Conservation (phyloP, 2,329 filamentous ascomycete genomes). For the Aspergillus ochraceus region DNA sequence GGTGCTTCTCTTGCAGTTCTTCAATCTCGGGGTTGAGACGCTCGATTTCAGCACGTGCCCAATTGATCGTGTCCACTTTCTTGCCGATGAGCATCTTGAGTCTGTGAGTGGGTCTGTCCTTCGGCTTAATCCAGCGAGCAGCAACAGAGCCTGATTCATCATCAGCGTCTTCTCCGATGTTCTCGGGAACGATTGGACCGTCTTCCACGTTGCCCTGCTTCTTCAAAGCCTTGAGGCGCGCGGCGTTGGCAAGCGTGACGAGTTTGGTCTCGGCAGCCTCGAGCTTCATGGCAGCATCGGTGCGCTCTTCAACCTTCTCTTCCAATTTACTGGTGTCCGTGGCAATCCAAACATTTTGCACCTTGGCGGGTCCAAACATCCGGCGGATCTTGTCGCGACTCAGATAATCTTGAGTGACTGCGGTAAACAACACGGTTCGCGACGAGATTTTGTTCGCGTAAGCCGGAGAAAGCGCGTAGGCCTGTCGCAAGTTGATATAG, state of each 20-base stretch:
- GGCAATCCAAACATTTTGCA: conserved; percentile 81
- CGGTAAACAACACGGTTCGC: conserved; percentile 84
- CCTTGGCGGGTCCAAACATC: conserved; percentile 75
- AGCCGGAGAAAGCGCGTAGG: conserved; percentile 81
- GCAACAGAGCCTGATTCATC: conserved; percentile 70
- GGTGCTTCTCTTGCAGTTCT: conserved; percentile 66
- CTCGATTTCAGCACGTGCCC: conserved; percentile 76
- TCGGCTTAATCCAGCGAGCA: conserved; percentile 70
- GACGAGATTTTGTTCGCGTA: conserved; percentile 86
- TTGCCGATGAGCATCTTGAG: conserved; percentile 72
- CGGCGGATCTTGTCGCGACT: conserved; percentile 73
- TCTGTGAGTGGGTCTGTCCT: conserved; percentile 75
- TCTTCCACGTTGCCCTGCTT: conserved; percentile 50
- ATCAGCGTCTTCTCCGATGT: conserved; percentile 55
- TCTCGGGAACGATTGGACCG: conserved; percentile 32
- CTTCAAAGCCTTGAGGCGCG: conserved; percentile 67
- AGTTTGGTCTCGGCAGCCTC: conserved; percentile 86
- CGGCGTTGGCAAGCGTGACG: conserved; percentile 74
- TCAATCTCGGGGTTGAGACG: conserved; percentile 72
- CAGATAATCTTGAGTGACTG: conserved; percentile 76
- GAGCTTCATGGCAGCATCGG: conserved; percentile 76
- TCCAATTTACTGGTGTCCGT: conserved; percentile 75
- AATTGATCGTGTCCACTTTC: conserved; percentile 93
- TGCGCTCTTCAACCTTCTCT: conserved; percentile 76
- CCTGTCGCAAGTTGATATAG: conserved; percentile 90